Base-by-base conservation (phyloP, 2,329 filamentous ascomycete species). In the Alternaria viburni region DNA sequence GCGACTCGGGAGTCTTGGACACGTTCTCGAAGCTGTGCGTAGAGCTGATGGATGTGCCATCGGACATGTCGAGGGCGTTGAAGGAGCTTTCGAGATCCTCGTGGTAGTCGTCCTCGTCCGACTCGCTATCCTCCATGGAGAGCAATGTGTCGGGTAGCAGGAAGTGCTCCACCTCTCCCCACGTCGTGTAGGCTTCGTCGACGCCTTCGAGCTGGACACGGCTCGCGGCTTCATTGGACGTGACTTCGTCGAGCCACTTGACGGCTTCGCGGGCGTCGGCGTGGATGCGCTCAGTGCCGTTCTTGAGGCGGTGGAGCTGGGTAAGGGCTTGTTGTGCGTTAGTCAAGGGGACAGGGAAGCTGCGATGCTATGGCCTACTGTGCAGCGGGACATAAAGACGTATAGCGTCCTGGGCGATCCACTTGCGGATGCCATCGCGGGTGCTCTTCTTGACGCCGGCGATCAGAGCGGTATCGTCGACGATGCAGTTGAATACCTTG, bases 401-500 rank as follows among this genome's bases (percentile, higher is more conserved):
- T 52, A 85, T 84, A 67, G 83, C 80, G 62, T 81, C 83, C 65
- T 82, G 82, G 62, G 80, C 79, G 43, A 85, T 79, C 83, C 83
- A 85, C 74, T 85, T 84, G 73, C 82, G 78, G 65, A 86, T 83
- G 56, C 83, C 83, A 69, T 86, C 84, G 66, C 83, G 78, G 59
- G 83, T 85, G 74, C 81, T 83, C 72, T 81, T 83, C 79, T 84
- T 85, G 52, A 84, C 82, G 61, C 84, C 83, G 44, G 83, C 83
- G 59, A 85, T 79, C 66, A 86, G 72, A 30, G 84, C 83, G 19
- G 81, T 83, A 68, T 85, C 84, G 71, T 86, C 84, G 67, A 85
- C 82, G 67, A 85, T 85, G 74, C 83, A 85, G 77, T 85, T 85
- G 81, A 86, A 85, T 61, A 85, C 71, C 77, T 84, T 85, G 68